A percentile compares a stretch with the other conserved stretches of the same genome.
Evolutionary conservation across 768 basidiomycete genomes (phyloP).

Genomic region (Panaeolus cyanescens): DNA sequence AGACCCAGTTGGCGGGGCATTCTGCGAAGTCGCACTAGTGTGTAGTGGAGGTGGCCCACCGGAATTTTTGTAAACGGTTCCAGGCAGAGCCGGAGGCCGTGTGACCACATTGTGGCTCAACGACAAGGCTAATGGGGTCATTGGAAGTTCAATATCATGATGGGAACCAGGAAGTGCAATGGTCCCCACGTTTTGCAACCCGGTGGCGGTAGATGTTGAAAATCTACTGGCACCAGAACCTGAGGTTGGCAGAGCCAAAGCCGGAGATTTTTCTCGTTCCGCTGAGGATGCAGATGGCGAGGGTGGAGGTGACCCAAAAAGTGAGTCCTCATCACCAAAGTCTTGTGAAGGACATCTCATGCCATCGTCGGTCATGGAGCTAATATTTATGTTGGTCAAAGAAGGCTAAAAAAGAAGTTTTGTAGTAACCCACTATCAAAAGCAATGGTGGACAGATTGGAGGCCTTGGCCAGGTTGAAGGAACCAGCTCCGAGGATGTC

Average conservation of each 20-base stretch:
- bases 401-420: background rate
- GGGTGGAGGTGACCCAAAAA: conserved; percentile 82
- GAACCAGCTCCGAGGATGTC: background rate
- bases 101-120: conserved; percentile 41
- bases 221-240: conserved; percentile 26
- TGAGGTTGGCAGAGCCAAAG: conserved; percentile 58
- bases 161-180: conserved; percentile 98
- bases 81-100: conserved; percentile 39
- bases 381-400: background rate
- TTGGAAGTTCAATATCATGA: conserved; percentile 82
- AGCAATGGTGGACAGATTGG: background rate
- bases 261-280: conserved; percentile 77
- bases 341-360: conserved; percentile 4
- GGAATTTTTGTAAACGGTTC: conserved; percentile 11
- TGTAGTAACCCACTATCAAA: background rate
- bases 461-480: background rate
- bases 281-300: conserved; percentile 43
- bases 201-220: conserved; percentile 25
- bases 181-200: conserved; percentile 91
- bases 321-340: conserved; percentile 61
- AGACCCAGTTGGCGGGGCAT: background rate
- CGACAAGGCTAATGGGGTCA: conserved; percentile 75
- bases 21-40: background rate
- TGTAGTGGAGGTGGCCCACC: conserved; percentile 3
- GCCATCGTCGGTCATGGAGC: conserved; percentile 3